Evolutionary conservation across 345 rosid species (phyloP).

Genomic region (Mangifera indica): DNA sequence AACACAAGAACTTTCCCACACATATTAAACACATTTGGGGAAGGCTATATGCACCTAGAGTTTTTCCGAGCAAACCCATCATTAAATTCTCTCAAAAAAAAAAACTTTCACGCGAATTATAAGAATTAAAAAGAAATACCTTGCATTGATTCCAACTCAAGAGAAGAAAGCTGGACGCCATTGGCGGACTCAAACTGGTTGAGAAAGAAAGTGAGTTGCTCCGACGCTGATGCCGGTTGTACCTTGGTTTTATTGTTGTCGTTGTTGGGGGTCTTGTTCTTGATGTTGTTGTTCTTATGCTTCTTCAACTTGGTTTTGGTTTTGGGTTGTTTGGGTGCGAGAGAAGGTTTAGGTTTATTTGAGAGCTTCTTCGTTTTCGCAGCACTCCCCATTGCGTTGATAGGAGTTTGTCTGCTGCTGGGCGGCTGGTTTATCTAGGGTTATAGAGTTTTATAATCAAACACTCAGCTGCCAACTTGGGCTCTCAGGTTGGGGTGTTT

Average conservation of each 20-base stretch:
- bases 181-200: conserved; percentile 56
- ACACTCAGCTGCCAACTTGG: too few species aligned
- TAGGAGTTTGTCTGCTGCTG: background rate
- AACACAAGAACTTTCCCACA: too few species aligned
- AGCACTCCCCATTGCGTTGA: conserved; percentile 11
- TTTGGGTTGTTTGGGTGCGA: conserved; percentile 15
- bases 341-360: background rate
- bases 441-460: too few species aligned
- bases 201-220: conserved; percentile 54
- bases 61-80: too few species aligned
- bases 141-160: conserved; percentile 65
- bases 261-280: conserved; percentile 7
- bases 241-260: background rate
- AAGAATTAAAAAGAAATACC: conserved; percentile 34
- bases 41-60: too few species aligned
- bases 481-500: too few species aligned
- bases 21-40: too few species aligned
- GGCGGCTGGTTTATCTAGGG: too few species aligned
- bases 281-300: conserved; percentile 19
- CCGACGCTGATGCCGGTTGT: conserved; percentile 34
- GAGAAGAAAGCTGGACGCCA: conserved; percentile 54
- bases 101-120: too few species aligned
- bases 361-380: conserved; percentile 8
- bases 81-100: background rate
- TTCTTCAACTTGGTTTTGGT: conserved; percentile 19